Percentiles rank a stretch among this genome's conserved stretches.
These are phyloP conservation scores for Serendipita sp. DNA, from an alignment of 768 basidiomycete genomes.

Conservation along the genomic window DNA sequence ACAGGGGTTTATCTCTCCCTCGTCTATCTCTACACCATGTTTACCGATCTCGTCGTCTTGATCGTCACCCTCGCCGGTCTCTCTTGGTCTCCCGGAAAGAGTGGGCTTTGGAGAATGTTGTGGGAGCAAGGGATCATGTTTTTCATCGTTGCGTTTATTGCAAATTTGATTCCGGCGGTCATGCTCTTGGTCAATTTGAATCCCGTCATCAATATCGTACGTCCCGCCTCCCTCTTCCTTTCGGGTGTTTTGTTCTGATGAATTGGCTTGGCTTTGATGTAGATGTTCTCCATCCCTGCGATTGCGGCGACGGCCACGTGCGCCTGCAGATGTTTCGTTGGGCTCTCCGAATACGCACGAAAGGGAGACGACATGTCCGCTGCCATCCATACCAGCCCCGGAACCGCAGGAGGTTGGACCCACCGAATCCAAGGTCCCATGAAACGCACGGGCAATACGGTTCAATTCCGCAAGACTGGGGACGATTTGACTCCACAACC, in stretches of 20 bases:
- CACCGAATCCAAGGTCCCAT: background rate
- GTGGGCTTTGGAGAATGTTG: conserved; percentile 49
- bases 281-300: background rate
- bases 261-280: background rate
- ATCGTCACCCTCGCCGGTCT: conserved; percentile 38
- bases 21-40: conserved; percentile 61
- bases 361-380: conserved; percentile 1
- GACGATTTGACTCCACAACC: background rate
- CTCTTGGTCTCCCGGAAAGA: conserved; percentile 33
- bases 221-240: background rate
- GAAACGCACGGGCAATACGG: background rate
- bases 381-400: background rate
- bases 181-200: background rate
- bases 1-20: conserved; percentile 41
- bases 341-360: background rate
- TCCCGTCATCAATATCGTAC: background rate
- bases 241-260: background rate
- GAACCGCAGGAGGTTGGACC: background rate
- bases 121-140: conserved; percentile 61
- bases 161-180: conserved; percentile 52
- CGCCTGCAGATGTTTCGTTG: background rate
- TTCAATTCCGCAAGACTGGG: background rate
- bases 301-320: conserved; percentile 3
- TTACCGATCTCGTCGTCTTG: conserved; percentile 46
- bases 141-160: conserved; percentile 47